Conservation (phyloP, 2,329 filamentous ascomycete species). For the Penicillium capsulatum region DNA sequence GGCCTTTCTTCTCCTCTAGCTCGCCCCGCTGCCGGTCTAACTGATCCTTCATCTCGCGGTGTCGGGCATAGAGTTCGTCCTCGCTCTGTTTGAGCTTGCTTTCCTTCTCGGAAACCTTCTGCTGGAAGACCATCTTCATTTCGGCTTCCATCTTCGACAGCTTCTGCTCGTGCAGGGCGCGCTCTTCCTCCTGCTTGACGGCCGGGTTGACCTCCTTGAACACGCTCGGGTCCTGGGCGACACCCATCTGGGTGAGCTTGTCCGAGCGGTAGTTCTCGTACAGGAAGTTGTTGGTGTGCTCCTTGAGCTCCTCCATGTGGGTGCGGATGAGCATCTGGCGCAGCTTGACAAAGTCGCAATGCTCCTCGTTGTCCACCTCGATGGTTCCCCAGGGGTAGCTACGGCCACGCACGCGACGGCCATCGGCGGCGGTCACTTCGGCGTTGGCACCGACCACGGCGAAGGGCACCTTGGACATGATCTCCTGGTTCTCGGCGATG, state of each 20-base stretch:
- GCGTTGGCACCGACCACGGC: conserved; percentile 95
- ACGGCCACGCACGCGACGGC: conserved; percentile 91
- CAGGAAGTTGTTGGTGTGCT: conserved; percentile 97
- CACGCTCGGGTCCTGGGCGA: conserved; percentile 95
- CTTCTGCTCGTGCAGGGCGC: conserved; percentile 97
- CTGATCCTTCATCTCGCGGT: conserved; percentile 99
- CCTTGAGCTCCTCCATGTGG: conserved; percentile 99
- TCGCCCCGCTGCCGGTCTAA: conserved; percentile 91
- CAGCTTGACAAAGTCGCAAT: conserved; percentile 99
- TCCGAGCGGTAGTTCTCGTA: conserved; percentile 99
- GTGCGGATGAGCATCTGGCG: conserved; percentile 99
- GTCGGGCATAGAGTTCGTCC: conserved; percentile 94
- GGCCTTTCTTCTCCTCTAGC: conserved; percentile 96
- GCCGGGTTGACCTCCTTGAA: conserved; percentile 99
- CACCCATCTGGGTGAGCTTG: conserved; percentile 97
- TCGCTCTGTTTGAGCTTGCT: conserved; percentile 99
- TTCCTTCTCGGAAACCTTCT: conserved; percentile 99
- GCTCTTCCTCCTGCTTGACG: conserved; percentile 99
- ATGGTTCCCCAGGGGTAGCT: conserved; percentile 98
- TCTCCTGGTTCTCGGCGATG: conserved; percentile 99
- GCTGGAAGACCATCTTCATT: conserved; percentile 99
- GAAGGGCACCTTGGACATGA: conserved; percentile 99
- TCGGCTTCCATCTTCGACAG: conserved; percentile 99
- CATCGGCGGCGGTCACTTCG: conserved; percentile 86
- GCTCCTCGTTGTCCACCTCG: conserved; percentile 99